These are phyloP conservation scores for Calonectria pteridis DNA, from an alignment of 2,329 filamentous ascomycete species.

Conservation along the genomic window DNA sequence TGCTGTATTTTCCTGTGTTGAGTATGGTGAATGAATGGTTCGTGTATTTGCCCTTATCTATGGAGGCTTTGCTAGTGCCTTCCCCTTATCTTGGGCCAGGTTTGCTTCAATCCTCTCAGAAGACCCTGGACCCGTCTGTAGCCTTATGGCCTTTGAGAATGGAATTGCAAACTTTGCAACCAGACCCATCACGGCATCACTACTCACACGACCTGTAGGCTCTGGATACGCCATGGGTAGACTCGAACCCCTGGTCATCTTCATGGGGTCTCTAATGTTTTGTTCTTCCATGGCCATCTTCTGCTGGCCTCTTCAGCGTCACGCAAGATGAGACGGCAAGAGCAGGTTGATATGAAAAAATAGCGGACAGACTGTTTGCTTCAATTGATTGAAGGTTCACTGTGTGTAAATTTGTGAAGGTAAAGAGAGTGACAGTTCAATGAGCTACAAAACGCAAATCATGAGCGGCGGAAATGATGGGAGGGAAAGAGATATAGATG, in stretches of 20 bases:
- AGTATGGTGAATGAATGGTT: constrained; percentile 63
- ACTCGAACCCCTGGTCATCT: constrained; percentile 31
- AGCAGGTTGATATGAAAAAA: background rate
- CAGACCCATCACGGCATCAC: constrained; percentile 38
- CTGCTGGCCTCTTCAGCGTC: background rate
- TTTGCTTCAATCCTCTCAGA: constrained; percentile 45
- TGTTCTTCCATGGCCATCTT: constrained; percentile 24
- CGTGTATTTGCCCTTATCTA: constrained; percentile 65
- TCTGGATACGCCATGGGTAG: constrained; percentile 29
- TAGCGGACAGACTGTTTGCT: background rate
- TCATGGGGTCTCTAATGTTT: constrained; percentile 31
- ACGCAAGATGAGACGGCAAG: background rate
- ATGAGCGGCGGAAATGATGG: background rate
- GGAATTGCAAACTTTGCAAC: constrained; percentile 46
- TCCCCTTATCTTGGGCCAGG: constrained; percentile 42
- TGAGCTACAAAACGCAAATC: background rate
- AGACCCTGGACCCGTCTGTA: constrained; percentile 42
- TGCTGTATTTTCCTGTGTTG: constrained; percentile 58
- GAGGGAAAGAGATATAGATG: background rate
- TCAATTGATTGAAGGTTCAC: background rate
- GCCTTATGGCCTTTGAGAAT: constrained; percentile 47
- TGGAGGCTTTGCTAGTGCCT: constrained; percentile 67
- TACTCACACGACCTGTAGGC: constrained; percentile 32
- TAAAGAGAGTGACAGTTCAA: background rate
- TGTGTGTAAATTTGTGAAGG: too few species aligned